phyloP scores from a whole-genome alignment of 1,284 basidiomycete genomes.

The Hymenochaete sp. region DNA sequence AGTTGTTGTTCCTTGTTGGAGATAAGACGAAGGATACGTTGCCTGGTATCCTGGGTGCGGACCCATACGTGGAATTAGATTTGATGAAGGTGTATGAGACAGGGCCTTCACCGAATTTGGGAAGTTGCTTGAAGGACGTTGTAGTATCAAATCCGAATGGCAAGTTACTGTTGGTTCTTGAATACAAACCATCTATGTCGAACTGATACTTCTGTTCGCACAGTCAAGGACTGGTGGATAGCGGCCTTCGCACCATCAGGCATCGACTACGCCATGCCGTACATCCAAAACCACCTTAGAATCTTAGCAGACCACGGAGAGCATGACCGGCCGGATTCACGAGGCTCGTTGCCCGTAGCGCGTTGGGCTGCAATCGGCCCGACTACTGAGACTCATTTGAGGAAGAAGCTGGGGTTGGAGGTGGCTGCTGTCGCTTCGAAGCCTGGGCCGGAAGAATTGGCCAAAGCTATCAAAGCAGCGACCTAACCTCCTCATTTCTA shows the following conservation, averaged over 20 bases:
- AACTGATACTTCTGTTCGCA: background rate
- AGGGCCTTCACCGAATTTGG: conserved; percentile 43
- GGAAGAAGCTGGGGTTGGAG: conserved; percentile 34
- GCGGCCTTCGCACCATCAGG: conserved; percentile 70
- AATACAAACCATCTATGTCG: too few species aligned
- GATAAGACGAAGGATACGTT: conserved; percentile 76
- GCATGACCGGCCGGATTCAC: too few species aligned
- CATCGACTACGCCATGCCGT: conserved; percentile 47
- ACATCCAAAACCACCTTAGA: conserved; percentile 38
- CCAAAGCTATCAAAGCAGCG: conserved; percentile 27
- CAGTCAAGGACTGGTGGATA: conserved; percentile 47
- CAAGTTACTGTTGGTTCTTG: too few species aligned
- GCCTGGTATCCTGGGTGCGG: conserved; percentile 37
- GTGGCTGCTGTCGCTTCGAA: conserved; percentile 49
- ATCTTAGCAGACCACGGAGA: conserved; percentile 3
- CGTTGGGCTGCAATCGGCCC: conserved; percentile 58
- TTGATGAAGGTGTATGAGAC: conserved; percentile 62
- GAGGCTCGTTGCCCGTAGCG: too few species aligned
- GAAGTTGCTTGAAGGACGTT: conserved; percentile 33
- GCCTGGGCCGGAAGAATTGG: conserved; percentile 47
- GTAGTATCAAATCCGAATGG: conserved; percentile 25
- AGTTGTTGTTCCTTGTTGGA: conserved; percentile 64
- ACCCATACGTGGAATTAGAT: conserved; percentile 37
- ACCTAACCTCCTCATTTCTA: too few species aligned
- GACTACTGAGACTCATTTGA: conserved; percentile 49